Conservation (phyloP, 208 protist species). For the Acanthamoeba royreba region DNA sequence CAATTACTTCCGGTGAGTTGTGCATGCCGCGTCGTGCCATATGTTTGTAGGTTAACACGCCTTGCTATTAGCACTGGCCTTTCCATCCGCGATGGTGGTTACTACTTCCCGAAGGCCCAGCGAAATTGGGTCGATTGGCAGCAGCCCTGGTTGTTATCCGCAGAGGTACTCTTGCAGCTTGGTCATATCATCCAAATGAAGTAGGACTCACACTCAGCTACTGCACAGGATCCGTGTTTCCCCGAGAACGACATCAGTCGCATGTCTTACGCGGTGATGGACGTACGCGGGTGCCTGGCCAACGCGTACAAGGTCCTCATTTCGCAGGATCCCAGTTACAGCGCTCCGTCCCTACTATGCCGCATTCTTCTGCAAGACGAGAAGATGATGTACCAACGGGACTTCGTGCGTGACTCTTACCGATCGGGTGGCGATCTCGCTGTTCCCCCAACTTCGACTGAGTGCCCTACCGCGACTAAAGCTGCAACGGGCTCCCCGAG, state of each 20-base stretch:
- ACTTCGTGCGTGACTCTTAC: neutral
- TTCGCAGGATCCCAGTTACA: neutral
- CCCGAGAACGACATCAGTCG: neutral
- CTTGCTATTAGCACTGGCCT: no score
- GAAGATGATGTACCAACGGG: neutral
- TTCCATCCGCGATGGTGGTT: constrained; percentile 28
- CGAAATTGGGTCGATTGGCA: neutral
- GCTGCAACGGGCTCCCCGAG: no score
- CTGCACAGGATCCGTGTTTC: neutral
- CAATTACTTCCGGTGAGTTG: constrained; percentile 49
- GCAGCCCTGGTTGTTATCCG: neutral
- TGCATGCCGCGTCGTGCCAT: no score
- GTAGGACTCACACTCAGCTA: no score
- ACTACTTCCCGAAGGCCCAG: constrained; percentile 15
- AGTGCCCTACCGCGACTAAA: no score
- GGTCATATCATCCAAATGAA: no score
- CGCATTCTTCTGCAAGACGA: neutral
- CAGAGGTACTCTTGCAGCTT: neutral
- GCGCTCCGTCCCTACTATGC: constrained; percentile 18
- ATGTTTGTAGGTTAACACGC: no score
- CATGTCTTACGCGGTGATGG: neutral
- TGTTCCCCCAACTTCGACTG: no score
- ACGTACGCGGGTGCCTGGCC: neutral
- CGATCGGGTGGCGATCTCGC: neutral
- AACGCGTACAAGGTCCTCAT: neutral